Conservation (phyloP, 106 monocot genomes). For the Platanthera zijinensis region DNA sequence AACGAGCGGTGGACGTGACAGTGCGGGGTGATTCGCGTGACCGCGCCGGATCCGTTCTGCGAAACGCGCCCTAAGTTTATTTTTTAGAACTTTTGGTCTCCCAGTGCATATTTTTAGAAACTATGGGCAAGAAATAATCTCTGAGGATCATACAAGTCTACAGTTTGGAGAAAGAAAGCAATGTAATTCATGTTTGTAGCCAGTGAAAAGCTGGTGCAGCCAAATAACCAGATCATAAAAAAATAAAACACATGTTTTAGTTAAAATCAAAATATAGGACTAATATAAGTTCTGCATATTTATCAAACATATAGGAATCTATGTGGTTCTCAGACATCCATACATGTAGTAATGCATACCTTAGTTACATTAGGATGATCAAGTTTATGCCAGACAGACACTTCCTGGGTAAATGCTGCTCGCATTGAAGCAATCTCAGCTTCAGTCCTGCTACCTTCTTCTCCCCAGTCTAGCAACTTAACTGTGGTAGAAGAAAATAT, state of each 20-base stretch:
- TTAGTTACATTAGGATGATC: conserved; percentile 98
- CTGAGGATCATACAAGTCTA: neutral
- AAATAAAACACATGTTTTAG: neutral
- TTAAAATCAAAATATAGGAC: neutral
- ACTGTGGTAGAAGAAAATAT: conserved; percentile 32
- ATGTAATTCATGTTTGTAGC: neutral
- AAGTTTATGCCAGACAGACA: conserved; percentile 93
- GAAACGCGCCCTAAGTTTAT: too few relatives aligned
- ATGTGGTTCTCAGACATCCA: neutral
- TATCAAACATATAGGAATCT: neutral
- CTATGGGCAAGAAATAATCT: neutral
- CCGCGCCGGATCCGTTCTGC: too few relatives aligned
- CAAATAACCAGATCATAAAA: neutral
- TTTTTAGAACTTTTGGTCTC: too few relatives aligned
- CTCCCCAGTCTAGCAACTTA: conserved; percentile 96
- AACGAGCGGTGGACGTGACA: too few relatives aligned
- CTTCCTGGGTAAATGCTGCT: conserved; percentile 76
- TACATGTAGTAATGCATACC: conserved; percentile 24
- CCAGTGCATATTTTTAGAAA: too few relatives aligned
- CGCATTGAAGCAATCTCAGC: conserved; percentile 68
- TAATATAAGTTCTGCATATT: neutral
- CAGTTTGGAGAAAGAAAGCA: neutral
- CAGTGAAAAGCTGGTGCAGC: neutral
- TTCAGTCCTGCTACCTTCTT: conserved; percentile 79
- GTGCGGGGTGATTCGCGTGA: too few relatives aligned